Percentiles rank a stretch among this genome's conserved stretches.
Conservation (phyloP, 2,329 filamentous ascomycete genomes). For the Scorias spongiosa region DNA sequence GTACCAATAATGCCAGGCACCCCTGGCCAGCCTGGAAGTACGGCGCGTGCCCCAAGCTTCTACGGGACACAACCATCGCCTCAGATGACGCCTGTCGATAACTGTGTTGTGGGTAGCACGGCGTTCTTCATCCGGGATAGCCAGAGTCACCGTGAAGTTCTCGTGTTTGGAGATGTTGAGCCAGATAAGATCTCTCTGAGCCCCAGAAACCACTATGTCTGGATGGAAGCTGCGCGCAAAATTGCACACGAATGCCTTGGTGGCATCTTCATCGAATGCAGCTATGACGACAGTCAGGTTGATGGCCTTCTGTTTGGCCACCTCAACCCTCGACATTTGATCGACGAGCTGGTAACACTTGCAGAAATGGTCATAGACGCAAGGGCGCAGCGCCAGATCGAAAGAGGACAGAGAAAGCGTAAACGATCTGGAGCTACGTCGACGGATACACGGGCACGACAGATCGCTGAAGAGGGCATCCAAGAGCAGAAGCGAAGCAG, state of each 20-base stretch:
- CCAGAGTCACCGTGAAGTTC: constrained; percentile 54
- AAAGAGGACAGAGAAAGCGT: constrained; percentile 41
- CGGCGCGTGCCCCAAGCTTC: constrained; percentile 11
- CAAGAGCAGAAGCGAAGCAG: constrained; percentile 20
- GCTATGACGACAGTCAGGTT: constrained; percentile 66
- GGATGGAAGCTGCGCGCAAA: constrained; percentile 79
- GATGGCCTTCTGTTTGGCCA: constrained; percentile 78
- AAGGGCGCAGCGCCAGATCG: constrained; percentile 17
- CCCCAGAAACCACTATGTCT: constrained; percentile 68
- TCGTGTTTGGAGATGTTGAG: constrained; percentile 93
- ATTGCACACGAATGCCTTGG: constrained; percentile 55
- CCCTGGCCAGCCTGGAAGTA: constrained; percentile 16
- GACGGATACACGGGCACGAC: constrained; percentile 9
- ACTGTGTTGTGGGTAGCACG: constrained; percentile 70
- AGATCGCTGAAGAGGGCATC: constrained; percentile 7
- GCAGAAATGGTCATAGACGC: constrained; percentile 53
- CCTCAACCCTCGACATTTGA: constrained; percentile 66
- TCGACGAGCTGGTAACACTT: constrained; percentile 60
- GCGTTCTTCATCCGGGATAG: constrained; percentile 70
- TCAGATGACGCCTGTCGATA: constrained; percentile 9
- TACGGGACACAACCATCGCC: constrained; percentile 15
- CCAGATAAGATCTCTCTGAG: constrained; percentile 72
- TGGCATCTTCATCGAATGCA: constrained; percentile 91
- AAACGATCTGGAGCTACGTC: constrained; percentile 41
- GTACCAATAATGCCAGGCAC: constrained; percentile 4